phyloP scores from a whole-genome alignment of 768 basidiomycete genomes.

The Tulasnella sp. region DNA sequence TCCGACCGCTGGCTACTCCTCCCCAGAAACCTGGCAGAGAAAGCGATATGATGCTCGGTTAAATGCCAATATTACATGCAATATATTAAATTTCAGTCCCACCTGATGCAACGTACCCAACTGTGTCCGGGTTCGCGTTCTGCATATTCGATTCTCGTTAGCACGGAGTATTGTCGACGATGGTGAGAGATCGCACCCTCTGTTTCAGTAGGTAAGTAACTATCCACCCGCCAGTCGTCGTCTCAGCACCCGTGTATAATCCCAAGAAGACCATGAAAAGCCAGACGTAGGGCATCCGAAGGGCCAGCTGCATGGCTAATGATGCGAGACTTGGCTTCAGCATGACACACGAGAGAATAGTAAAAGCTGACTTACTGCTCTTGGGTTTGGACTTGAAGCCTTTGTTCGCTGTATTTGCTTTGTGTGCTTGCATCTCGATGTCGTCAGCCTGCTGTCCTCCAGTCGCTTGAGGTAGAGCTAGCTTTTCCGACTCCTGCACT shows the following conservation, averaged over 20 bases:
- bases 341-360: background rate
- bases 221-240: conserved; percentile 54
- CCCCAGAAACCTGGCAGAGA: conserved; percentile 46
- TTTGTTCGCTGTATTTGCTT: background rate
- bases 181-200: conserved; percentile 38
- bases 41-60: background rate
- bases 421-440: conserved; percentile 2
- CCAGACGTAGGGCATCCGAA: conserved; percentile 49
- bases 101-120: conserved; percentile 56
- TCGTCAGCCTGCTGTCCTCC: background rate
- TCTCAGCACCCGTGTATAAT: conserved; percentile 54
- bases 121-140: conserved; percentile 51
- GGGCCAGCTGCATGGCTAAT: conserved; percentile 43
- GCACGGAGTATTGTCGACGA: background rate
- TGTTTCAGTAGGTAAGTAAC: conserved; percentile 52
- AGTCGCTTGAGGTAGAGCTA: background rate
- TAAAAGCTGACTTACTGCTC: conserved; percentile 33
- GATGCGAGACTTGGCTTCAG: background rate
- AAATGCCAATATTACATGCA: background rate
- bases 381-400: conserved; percentile 6
- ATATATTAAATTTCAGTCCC: background rate
- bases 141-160: conserved; percentile 23
- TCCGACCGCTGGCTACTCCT: conserved; percentile 50
- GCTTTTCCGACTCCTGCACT: background rate
- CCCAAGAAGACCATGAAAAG: conserved; percentile 46